These are phyloP conservation scores for Asterophora lycoperdoides DNA, from an alignment of 768 basidiomycete species.

Conservation along the genomic window DNA sequence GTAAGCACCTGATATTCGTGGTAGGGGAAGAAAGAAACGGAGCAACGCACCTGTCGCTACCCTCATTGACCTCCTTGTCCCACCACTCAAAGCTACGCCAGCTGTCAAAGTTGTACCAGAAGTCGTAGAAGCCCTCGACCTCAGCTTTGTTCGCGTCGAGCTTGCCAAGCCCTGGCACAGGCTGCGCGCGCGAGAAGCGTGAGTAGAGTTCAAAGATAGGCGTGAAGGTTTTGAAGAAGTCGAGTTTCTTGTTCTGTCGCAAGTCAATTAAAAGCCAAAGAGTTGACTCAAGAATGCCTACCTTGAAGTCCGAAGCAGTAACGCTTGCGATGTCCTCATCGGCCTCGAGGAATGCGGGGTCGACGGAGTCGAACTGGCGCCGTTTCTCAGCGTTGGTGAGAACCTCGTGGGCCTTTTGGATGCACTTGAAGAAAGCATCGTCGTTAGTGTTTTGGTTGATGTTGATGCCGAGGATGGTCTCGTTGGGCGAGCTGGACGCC, in stretches of 20 bases:
- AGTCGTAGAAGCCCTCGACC: conserved; percentile 94
- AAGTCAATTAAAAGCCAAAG: neutral
- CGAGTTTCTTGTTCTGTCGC: conserved; percentile 41
- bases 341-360: conserved; percentile 67
- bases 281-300: conserved; percentile 8
- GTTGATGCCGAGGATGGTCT: conserved; percentile 43
- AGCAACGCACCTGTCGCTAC: conserved; percentile 75
- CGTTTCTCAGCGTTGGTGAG: conserved; percentile 83
- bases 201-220: conserved; percentile 90
- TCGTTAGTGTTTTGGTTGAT: conserved; percentile 83
- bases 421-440: conserved; percentile 99
- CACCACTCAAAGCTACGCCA: conserved; percentile 98
- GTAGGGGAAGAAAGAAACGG: neutral
- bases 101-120: conserved; percentile 99
- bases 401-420: conserved; percentile 96
- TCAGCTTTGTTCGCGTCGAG: conserved; percentile 69
- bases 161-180: conserved; percentile 77
- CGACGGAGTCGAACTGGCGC: conserved; percentile 95
- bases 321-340: conserved; percentile 71
- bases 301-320: conserved; percentile 56
- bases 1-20: neutral
- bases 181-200: conserved; percentile 85
- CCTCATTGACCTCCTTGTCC: conserved; percentile 98
- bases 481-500: conserved; percentile 32
- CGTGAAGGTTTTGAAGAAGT: conserved; percentile 70